Base-by-base conservation (phyloP, 305 asterid genomes). In the Nicotiana rustica region DNA sequence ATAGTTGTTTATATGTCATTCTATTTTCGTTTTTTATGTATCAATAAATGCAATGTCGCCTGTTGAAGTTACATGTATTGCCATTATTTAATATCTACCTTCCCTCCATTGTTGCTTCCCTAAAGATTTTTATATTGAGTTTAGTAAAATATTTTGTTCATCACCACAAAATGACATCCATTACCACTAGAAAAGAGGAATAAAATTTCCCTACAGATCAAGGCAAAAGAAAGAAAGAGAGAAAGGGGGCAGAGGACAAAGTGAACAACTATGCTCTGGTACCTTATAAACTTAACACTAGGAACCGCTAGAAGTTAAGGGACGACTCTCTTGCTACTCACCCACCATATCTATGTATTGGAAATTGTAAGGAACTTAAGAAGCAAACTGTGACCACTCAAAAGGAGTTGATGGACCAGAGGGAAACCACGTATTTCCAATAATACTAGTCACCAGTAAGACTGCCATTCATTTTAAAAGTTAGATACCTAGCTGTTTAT, bases 201-300 rank as follows among this genome's bases (percentile, higher is more conserved):
- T 6, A 15, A 19, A 70, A 70, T 25, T 44, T 41, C 35, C 60
- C 60, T 10, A 70, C 36, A 70, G 35, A 12, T 70, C 59, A 41
- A 70, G 60, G 60, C 6, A 44, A 44, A 70, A 70, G 78, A 69
- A 69, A 68, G 76, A 38, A 69, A 41, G 18, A 25, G 25, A 67
- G 52, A 35, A 15, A 14, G 52, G 52, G 49, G 41, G 75, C 15
- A 35, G 25, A 69, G 10, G 10, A 17, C 64, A 41, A 70, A 41
- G 12, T 18, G 59, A 25, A 70, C 78, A 18, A 21, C 59, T 70
- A 38, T 70, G 18, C 59, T 70, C n/a, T 0, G 18, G 18, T 70
- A 19, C 59, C 78, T 44, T 41, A 70, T 41, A 70, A 3, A 52
- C 59, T 3, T 52, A 17, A 12, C 10, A 2, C 59, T 52, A 52